Base-by-base conservation (phyloP, 306 rosid genomes). In the Quercus agrifolia region DNA sequence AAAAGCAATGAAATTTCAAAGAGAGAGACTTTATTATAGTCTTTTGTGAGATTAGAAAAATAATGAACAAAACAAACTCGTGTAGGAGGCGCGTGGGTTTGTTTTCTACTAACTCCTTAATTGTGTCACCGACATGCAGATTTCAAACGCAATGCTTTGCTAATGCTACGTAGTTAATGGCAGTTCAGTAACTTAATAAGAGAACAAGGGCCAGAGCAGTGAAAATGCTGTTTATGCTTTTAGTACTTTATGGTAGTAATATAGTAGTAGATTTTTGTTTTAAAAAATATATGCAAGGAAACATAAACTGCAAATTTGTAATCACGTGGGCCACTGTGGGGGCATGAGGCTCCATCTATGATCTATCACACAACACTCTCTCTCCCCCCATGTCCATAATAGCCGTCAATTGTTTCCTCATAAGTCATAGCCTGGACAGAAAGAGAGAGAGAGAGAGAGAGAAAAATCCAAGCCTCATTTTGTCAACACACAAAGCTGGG, bases 291-390 rank as follows among this genome's bases (percentile, higher is more conserved):
- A 49, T 49, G 54, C 15, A 13, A 75, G 54, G 54, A 13, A 75
- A 73, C 79, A 30, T 33, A 18, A 55, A 73, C 80, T 27, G 80
- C 80, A 57, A 74, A 7, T 38, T 70, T 52, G 55, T 75, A 75
- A 74, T 89, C 89, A 89, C 89, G 91, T 88, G 94, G 94, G 88
- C 86, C 96, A 90, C 67, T 68, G 90, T 63, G 79, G 92, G 70
- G 77, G 75, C 70, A 56, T 18, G 76, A 80, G 83, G 62, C 83
- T 58, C 79, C 87, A 79, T 83, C 73, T 74, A 38, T 75, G 73
- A 44, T 73, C 12, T 49, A 49, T 13, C 54, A 49, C 54, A 13
- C 17, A 49, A 49, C 4, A 41, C 11, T 41, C 46, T 41, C 55
- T 41, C 72, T 56, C 70, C 77, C 73, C 70, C 78, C 83, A 30